Base-by-base conservation (phyloP, 139 green algal genomes). In the Tetraselmis chui region DNA sequence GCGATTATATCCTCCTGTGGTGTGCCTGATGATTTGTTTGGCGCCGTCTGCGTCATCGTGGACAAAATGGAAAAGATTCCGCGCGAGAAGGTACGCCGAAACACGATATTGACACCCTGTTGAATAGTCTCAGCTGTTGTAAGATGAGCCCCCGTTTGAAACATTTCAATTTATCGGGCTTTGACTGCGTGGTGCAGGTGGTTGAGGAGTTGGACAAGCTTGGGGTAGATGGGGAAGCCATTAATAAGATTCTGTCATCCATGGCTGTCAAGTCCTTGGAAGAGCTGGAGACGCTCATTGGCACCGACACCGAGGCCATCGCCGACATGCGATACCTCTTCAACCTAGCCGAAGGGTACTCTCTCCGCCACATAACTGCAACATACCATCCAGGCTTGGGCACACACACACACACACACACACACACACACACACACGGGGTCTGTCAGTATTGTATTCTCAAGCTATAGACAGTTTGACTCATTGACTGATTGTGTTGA, bases 41-140 rank as follows among this genome's bases (percentile, higher is more conserved):
- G 91, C 32, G 82, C 85, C 2, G 94, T 97, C 32, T 97, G 91
- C 83, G 93, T 99, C 2, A 84, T 98, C 5, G 94, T 99, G 31
- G 97, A 99, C 91, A 99, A 99, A 89, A 86, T 95, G 67, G 94
- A 97, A 59, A 97, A 97, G 87, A 80, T 98, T 25, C 88, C 92
- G 0, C 76, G 83, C 28, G 92, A 91, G 59, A 89, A 91, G 81
- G 85, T 88, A 30, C 74, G n/a, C n/a, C n/a, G n/a, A n/a, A n/a
- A n/a, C n/a, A n/a, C n/a, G n/a, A n/a, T n/a, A n/a, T n/a, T n/a
- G n/a, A n/a, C n/a, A n/a, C n/a, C n/a, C n/a, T n/a, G n/a, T n/a
- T n/a, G n/a, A n/a, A n/a, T n/a, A n/a, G n/a, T n/a, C n/a, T n/a
- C n/a, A n/a, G n/a, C n/a, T n/a, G n/a, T n/a, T n/a, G n/a, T n/a